Conservation (phyloP, 2,329 filamentous ascomycete species). For the Paracoccidioides brasiliensis region DNA sequence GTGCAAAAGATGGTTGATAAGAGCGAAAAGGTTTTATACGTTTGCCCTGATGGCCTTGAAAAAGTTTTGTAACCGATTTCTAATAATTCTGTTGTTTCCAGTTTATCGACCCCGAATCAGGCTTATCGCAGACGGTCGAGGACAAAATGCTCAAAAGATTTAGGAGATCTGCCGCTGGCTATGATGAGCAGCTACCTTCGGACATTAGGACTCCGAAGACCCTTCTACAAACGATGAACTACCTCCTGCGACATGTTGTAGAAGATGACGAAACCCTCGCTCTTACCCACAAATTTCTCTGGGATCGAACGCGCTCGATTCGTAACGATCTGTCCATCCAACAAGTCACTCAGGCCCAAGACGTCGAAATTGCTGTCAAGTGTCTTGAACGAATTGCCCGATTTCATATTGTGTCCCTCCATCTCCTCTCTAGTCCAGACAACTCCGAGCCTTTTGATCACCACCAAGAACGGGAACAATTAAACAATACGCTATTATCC, state of each 20-base stretch:
- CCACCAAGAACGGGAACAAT: slow-evolving; percentile 50
- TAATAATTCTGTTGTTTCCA: slow-evolving; percentile 12
- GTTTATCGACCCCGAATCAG: slow-evolving; percentile 25
- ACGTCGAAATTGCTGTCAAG: slow-evolving; percentile 44
- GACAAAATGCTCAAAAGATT: slow-evolving; percentile 50
- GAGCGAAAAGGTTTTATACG: slow-evolving; percentile 41
- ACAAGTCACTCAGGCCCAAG: slow-evolving; percentile 42
- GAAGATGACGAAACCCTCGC: slow-evolving; percentile 37
- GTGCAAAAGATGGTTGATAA: slow-evolving; percentile 49
- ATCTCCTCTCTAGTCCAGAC: slow-evolving; percentile 41
- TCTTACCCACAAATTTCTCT: slow-evolving; percentile 49
- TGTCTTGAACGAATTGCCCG: slow-evolving; percentile 51
- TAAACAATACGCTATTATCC: slow-evolving; percentile 49
- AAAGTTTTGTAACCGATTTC: neutral
- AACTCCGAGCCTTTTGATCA: slow-evolving; percentile 42
- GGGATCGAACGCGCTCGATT: slow-evolving; percentile 52
- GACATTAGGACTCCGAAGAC: slow-evolving; percentile 47
- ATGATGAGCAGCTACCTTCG: slow-evolving; percentile 50
- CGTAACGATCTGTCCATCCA: slow-evolving; percentile 54
- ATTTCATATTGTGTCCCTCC: slow-evolving; percentile 50
- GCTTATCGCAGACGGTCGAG: slow-evolving; percentile 22
- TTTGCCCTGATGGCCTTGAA: neutral
- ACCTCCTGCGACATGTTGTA: slow-evolving; percentile 39
- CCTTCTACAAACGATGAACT: slow-evolving; percentile 35
- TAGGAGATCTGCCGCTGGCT: slow-evolving; percentile 48